Conservation (phyloP, 495 filamentous ascomycete genomes). For the Neurospora hispaniola region DNA sequence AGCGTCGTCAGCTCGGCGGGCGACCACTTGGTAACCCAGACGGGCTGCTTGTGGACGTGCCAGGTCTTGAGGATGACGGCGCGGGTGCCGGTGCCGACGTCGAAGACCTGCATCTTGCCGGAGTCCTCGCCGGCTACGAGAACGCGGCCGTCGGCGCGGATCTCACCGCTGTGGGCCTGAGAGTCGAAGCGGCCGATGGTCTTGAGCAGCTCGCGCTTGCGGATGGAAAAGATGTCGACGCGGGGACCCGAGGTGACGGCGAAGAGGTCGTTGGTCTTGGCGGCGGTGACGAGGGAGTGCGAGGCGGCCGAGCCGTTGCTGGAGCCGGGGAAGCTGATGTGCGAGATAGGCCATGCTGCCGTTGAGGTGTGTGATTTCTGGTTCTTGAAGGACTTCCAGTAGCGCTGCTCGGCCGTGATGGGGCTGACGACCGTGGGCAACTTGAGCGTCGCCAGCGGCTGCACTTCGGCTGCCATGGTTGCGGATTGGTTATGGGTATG, state of each 20-base stretch:
- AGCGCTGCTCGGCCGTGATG: slow-evolving; percentile 79
- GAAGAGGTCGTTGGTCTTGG: slow-evolving; percentile 60
- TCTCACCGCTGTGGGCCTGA: slow-evolving; percentile 73
- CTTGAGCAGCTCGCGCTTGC: slow-evolving; percentile 78
- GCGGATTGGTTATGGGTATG: background rate
- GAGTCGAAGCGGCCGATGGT: slow-evolving; percentile 89
- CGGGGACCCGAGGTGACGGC: slow-evolving; percentile 85
- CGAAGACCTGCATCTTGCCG: slow-evolving; percentile 88
- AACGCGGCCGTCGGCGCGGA: slow-evolving; percentile 80
- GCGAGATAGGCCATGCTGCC: slow-evolving; percentile 71
- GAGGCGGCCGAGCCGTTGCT: slow-evolving; percentile 29
- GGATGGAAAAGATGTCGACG: slow-evolving; percentile 84
- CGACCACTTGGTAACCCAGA: slow-evolving; percentile 83
- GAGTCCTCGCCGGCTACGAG: slow-evolving; percentile 83
- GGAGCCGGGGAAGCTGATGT: slow-evolving; percentile 68
- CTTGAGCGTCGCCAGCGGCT: slow-evolving; percentile 72
- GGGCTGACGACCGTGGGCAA: slow-evolving; percentile 63
- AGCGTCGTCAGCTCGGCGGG: slow-evolving; percentile 75
- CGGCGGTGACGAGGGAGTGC: slow-evolving; percentile 31
- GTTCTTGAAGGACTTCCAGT: slow-evolving; percentile 86
- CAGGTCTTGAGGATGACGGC: slow-evolving; percentile 93
- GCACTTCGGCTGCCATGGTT: slow-evolving; percentile 79
- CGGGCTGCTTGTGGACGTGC: slow-evolving; percentile 89
- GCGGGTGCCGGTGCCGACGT: slow-evolving; percentile 51
- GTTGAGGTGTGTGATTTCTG: slow-evolving; percentile 77